A percentile compares a stretch with the other conserved stretches of the same genome.
phyloP scores from a whole-genome alignment of 106 monocot genomes.

The Narthecium ossifragum region DNA sequence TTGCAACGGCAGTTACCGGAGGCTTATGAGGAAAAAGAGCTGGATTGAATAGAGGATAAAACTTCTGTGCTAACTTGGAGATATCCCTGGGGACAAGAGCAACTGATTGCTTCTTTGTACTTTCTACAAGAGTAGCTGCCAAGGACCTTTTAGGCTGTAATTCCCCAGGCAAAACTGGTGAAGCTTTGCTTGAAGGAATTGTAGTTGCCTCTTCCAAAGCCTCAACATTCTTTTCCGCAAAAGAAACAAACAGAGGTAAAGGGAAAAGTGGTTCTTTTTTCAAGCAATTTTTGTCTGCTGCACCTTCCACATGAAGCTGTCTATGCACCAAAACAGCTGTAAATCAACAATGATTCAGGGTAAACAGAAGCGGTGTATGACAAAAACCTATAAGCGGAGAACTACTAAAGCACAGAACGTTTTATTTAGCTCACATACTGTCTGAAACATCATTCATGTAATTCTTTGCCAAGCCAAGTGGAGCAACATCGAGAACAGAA shows the following conservation, averaged over 20 bases:
- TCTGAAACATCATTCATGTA: conserved; percentile 64
- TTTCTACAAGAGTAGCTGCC: conserved; percentile 68
- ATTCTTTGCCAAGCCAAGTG: conserved; percentile 47
- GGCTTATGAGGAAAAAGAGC: conserved; percentile 84
- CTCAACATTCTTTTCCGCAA: conserved; percentile 15
- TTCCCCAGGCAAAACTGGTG: conserved; percentile 18
- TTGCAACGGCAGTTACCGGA: conserved; percentile 54
- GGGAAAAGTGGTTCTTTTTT: conserved; percentile 70
- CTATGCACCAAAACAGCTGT: conserved; percentile 53
- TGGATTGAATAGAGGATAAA: conserved; percentile 62
- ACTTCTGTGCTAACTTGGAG: conserved; percentile 56
- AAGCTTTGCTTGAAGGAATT: background rate
- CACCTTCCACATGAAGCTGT: conserved; percentile 33
- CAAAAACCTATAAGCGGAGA: no score
- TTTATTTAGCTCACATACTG: conserved; percentile 48
- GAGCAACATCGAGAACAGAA: conserved; percentile 78
- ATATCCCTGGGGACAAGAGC: conserved; percentile 79
- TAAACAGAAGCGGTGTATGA: no score
- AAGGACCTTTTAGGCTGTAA: conserved; percentile 54
- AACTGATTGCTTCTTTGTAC: conserved; percentile 51
- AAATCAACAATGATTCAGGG: conserved; percentile 1
- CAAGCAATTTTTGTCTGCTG: conserved; percentile 31
- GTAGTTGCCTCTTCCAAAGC: conserved; percentile 10
- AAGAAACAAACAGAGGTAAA: conserved; percentile 13
- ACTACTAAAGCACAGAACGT: background rate